Base-by-base conservation (phyloP, 495 filamentous ascomycete species). In the Hyphodiscus hymeniophilus region DNA sequence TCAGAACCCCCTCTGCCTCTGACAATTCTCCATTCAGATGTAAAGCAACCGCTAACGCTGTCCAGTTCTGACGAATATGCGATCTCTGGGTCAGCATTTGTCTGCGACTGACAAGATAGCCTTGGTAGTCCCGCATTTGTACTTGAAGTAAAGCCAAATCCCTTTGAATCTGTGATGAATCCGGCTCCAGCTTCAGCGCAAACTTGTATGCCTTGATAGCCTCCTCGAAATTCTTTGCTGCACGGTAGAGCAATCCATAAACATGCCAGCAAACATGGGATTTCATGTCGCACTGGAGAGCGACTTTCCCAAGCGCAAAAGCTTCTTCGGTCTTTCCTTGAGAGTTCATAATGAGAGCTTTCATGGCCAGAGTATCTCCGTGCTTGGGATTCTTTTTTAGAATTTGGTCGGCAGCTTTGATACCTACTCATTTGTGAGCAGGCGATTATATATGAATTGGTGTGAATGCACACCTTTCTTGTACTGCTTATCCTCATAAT, bases 211-310 rank as follows among this genome's bases (percentile, higher is more conserved):
- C 92, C 72, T 96, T 97, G 69, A 96, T 95, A 5, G 94, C 89
- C 67, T 97, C 92, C 65, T 95, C 91, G 50, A 90, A 96, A 70
- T 97, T 96, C 76, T 97, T 97, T 56, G 82, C 79, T 21, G 87
- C 80, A 23, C 91, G 80, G 64, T 90, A 96, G 32, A 99, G 75
- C 49, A 99, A 68, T n/a, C 92, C 92, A 59, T 97, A 97, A 31
- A 99, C 94, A 65, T 99, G 92, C 92, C 92, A 99, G 70, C 90
- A 96, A 56, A 97, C 89, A 65, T 97, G 94, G 52, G 89, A 95
- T 68, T 90, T 95, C 89, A 97, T 96, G 58, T 96, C 89, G 52
- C 89, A 85, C 40, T 79, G 85, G 36, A 99, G 72, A 38, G 92
- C 92, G 47, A 85, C 76, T 70, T 95, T 97, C 52, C 85, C 91